Conservation (phyloP, 495 filamentous ascomycete species). For the Hypomontagnella submonticulosa region DNA sequence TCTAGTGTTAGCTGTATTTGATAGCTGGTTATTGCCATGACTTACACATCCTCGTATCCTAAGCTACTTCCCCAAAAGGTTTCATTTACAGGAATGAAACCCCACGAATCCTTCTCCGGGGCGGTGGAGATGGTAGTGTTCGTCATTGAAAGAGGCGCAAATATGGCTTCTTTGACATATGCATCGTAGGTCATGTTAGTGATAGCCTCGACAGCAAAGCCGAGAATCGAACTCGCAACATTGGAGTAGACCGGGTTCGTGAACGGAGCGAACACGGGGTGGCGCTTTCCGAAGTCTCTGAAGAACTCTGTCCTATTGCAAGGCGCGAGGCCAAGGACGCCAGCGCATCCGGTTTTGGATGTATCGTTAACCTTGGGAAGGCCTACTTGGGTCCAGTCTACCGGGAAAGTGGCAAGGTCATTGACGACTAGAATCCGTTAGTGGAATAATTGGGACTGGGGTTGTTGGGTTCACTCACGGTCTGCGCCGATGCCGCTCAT, state of each 20-base stretch:
- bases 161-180: conserved; percentile 49
- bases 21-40: background rate
- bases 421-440: conserved; percentile 40
- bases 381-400: conserved; percentile 46
- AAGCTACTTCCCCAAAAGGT: conserved; percentile 55
- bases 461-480: conserved; percentile 35
- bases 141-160: conserved; percentile 55
- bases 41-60: conserved; percentile 60
- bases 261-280: conserved; percentile 51
- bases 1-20: conserved; percentile 13
- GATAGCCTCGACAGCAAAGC: conserved; percentile 52
- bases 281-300: conserved; percentile 48
- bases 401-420: conserved; percentile 44
- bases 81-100: conserved; percentile 54
- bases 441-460: background rate
- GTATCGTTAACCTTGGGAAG: conserved; percentile 44
- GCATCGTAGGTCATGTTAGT: conserved; percentile 47
- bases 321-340: conserved; percentile 43
- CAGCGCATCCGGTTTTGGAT: conserved; percentile 47
- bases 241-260: conserved; percentile 57
- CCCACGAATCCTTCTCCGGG: conserved; percentile 49
- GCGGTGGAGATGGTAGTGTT: conserved; percentile 50
- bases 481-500: conserved; percentile 51
- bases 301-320: conserved; percentile 52
- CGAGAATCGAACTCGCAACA: conserved; percentile 52